Evolutionary conservation across 352 stramenopile species (phyloP).

Genomic region (Globisporangium nagaii): DNA sequence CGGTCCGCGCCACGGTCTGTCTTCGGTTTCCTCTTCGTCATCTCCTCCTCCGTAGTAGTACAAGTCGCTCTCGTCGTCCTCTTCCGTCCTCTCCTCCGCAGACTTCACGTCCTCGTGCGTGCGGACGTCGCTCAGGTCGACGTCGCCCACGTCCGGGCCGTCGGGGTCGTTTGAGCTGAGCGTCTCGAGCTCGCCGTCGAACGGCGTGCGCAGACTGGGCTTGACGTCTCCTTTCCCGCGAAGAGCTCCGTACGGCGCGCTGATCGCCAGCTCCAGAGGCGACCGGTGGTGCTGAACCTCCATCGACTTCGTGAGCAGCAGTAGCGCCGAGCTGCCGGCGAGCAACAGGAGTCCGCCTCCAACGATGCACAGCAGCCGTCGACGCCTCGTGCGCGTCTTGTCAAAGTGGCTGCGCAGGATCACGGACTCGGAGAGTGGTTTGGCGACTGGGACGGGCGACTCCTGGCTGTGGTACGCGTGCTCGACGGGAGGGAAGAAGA

Average conservation of each 20-base stretch:
- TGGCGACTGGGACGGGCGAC: conserved; percentile 2
- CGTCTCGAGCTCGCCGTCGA: not conserved
- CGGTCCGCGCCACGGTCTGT: not conserved
- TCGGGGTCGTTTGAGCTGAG: not conserved
- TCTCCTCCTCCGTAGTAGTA: not conserved
- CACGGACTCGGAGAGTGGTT: conserved; percentile 6
- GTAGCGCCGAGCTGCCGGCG: not conserved
- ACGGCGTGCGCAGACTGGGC: conserved; percentile 1
- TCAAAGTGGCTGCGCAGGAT: conserved; percentile 14
- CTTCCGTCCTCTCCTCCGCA: not conserved
- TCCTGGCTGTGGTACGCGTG: conserved; percentile 11
- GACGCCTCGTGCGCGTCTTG: not conserved
- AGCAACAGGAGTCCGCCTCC: conserved; percentile 4
- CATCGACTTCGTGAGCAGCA: not conserved
- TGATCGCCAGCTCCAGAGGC: conserved; percentile 9
- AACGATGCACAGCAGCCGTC: not conserved
- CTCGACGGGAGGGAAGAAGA: conserved; percentile 7
- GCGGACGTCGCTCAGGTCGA: conserved; percentile 1
- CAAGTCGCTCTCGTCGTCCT: conserved; percentile 5
- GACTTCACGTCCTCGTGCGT: not conserved
- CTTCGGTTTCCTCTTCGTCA: not conserved
- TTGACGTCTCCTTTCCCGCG: conserved; percentile 9
- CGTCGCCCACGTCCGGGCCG: conserved; percentile 2
- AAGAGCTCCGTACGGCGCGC: conserved; percentile 8
- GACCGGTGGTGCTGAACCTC: conserved; percentile 1